phyloP scores from a whole-genome alignment of 768 basidiomycete genomes.

The Panaeolus cyanescens region DNA sequence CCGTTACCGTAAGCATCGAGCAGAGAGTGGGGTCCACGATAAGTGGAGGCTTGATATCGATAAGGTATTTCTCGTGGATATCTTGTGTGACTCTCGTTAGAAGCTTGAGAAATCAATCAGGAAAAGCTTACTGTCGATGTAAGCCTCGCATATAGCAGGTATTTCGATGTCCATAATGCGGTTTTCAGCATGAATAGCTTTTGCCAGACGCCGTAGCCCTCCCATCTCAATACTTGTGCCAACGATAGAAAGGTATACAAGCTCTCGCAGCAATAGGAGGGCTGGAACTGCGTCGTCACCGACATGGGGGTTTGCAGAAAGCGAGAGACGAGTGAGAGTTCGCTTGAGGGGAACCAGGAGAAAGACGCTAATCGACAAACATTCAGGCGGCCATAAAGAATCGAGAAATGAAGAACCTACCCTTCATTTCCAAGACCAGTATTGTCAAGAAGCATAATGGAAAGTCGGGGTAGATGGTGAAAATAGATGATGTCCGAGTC shows the following conservation, averaged over 20 bases:
- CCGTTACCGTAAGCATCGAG: constrained; percentile 41
- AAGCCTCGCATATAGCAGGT: constrained; percentile 51
- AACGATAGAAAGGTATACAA: constrained; percentile 51
- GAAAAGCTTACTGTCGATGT: constrained; percentile 49
- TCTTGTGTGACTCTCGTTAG: constrained; percentile 28
- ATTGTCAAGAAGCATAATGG: constrained; percentile 46
- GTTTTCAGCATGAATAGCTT: constrained; percentile 32
- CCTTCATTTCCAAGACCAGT: constrained; percentile 65
- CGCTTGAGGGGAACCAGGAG: constrained; percentile 57
- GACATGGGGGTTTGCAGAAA: constrained; percentile 54
- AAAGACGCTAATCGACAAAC: constrained; percentile 44
- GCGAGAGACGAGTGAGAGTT: constrained; percentile 51
- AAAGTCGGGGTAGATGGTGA: constrained; percentile 53
- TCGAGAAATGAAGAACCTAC: constrained; percentile 33
- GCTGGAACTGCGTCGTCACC: constrained; percentile 60
- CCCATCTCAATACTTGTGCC: constrained; percentile 58
- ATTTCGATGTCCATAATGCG: constrained; percentile 54
- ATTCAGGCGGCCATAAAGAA: not conserved
- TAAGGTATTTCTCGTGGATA: constrained; percentile 47
- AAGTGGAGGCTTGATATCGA: constrained; percentile 49
- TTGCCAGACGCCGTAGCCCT: constrained; percentile 56
- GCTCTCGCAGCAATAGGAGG: constrained; percentile 46
- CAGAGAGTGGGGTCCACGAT: constrained; percentile 45
- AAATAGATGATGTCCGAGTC: constrained; percentile 54
- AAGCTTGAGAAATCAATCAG: not conserved